phyloP scores from a whole-genome alignment of 1,284 basidiomycete genomes.

The Austroboletus niveus region DNA sequence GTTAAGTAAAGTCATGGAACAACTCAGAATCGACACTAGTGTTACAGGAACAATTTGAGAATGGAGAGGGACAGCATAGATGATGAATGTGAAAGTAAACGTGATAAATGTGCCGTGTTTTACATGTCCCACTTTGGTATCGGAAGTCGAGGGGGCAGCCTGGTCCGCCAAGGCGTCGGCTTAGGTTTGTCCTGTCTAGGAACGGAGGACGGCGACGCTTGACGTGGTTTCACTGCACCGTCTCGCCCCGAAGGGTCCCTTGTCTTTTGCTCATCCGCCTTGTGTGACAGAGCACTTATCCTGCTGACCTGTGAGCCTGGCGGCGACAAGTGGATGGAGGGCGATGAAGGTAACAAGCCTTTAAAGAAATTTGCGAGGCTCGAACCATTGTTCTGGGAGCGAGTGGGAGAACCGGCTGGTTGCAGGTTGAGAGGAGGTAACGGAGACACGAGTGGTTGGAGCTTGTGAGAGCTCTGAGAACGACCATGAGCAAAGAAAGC shows the following conservation, averaged over 20 bases:
- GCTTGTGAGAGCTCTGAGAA: slow-evolving; percentile 7
- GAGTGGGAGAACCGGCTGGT: not conserved
- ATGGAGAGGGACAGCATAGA: no score
- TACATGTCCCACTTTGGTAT: slow-evolving; percentile 32
- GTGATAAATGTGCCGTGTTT: no score
- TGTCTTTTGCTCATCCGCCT: not conserved
- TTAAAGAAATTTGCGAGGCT: slow-evolving; percentile 20
- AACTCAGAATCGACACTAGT: no score
- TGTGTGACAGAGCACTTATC: slow-evolving; percentile 1
- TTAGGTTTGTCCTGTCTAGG: slow-evolving; percentile 7
- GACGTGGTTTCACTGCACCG: no score
- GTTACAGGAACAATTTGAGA: no score
- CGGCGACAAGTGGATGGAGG: slow-evolving; percentile 23
- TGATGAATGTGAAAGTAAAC: no score
- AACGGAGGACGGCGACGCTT: no score
- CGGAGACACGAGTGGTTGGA: slow-evolving; percentile 12
- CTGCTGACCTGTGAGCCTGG: slow-evolving; percentile 13
- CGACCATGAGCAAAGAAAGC: not conserved
- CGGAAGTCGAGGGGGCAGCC: slow-evolving; percentile 28
- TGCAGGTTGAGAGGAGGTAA: not conserved
- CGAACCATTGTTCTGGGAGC: not conserved
- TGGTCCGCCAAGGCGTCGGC: slow-evolving; percentile 24
- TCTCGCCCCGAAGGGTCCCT: no score
- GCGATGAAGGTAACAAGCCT: slow-evolving; percentile 12
- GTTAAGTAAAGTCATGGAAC: no score